phyloP scores from a whole-genome alignment of 108 stramenopile species.

The Cyclostephanos invisitatus region DNA sequence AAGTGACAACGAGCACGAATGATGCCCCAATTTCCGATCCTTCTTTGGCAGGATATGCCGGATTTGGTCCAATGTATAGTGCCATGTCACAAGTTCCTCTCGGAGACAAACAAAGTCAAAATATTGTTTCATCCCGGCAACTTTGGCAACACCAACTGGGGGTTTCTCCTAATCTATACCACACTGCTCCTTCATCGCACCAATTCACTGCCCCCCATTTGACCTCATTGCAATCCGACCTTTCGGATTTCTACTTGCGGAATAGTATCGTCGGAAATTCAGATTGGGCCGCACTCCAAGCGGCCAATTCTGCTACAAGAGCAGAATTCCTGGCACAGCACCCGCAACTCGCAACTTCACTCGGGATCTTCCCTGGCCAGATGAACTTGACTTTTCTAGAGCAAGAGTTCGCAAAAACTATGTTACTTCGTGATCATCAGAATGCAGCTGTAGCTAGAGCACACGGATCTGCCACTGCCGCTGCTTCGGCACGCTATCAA shows the following conservation, averaged over 20 bases:
- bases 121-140: slow-evolving; percentile 30
- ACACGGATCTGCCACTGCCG: slow-evolving; percentile 29
- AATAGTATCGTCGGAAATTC: slow-evolving; percentile 15
- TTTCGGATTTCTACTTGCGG: slow-evolving; percentile 29
- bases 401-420: slow-evolving; percentile 38
- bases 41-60: slow-evolving; percentile 29
- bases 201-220: slow-evolving; percentile 22
- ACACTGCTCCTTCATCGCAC: slow-evolving; percentile 5
- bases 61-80: slow-evolving; percentile 10
- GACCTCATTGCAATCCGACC: slow-evolving; percentile 13
- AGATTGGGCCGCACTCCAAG: slow-evolving; percentile 9
- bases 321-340: slow-evolving; percentile 3
- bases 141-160: slow-evolving; percentile 20
- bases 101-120: slow-evolving; percentile 9
- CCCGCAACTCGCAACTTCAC: slow-evolving; percentile 15
- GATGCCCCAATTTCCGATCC: slow-evolving; percentile 16
- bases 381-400: slow-evolving; percentile 23
- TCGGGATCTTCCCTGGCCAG: slow-evolving; percentile 23
- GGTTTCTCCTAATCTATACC: slow-evolving; percentile 7
- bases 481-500: slow-evolving; percentile 25
- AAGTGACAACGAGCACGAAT: background rate
- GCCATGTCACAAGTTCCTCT: slow-evolving; percentile 16
- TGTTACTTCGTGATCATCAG: slow-evolving; percentile 51
- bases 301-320: slow-evolving; percentile 5
- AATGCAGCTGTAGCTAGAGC: slow-evolving; percentile 39